Conservation (phyloP, 345 rosid species). For the Sapria himalayana region DNA sequence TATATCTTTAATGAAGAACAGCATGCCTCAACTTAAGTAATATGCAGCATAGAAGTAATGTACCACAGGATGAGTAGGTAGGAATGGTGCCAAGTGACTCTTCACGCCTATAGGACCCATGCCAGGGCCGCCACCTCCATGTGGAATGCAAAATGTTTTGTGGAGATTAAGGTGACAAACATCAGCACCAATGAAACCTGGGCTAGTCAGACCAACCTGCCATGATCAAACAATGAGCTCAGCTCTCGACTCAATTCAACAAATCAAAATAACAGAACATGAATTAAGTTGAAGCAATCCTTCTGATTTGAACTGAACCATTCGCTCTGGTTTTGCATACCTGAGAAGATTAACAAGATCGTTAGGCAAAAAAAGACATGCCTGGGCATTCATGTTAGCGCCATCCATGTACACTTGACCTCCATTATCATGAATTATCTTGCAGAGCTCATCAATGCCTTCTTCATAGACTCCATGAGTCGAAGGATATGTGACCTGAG, state of each 20-base stretch:
- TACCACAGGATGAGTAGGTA: slow-evolving; percentile 99
- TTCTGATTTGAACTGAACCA: too few relatives aligned
- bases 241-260: too few relatives aligned
- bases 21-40: slow-evolving; percentile 2
- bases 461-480: slow-evolving; percentile 97
- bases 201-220: slow-evolving; percentile 94
- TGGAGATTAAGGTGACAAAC: slow-evolving; percentile 99
- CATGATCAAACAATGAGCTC: slow-evolving; percentile 8
- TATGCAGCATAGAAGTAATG: neutral
- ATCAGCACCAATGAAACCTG: slow-evolving; percentile 96
- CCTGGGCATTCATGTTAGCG: slow-evolving; percentile 99
- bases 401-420: slow-evolving; percentile 99
- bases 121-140: slow-evolving; percentile 99
- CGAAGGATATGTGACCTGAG: slow-evolving; percentile 89
- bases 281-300: too few relatives aligned
- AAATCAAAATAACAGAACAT: too few relatives aligned
- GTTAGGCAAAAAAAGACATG: too few relatives aligned
- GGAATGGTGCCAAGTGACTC: slow-evolving; percentile 84
- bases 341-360: too few relatives aligned
- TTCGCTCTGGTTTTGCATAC: too few relatives aligned
- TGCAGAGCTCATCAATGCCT: slow-evolving; percentile 86
- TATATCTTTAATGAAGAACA: slow-evolving; percentile 3
- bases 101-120: slow-evolving; percentile 99
- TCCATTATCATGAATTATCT: slow-evolving; percentile 85
- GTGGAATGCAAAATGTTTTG: slow-evolving; percentile 95